phyloP scores from a whole-genome alignment of 1,284 basidiomycete genomes.

The Athelia sp. region DNA sequence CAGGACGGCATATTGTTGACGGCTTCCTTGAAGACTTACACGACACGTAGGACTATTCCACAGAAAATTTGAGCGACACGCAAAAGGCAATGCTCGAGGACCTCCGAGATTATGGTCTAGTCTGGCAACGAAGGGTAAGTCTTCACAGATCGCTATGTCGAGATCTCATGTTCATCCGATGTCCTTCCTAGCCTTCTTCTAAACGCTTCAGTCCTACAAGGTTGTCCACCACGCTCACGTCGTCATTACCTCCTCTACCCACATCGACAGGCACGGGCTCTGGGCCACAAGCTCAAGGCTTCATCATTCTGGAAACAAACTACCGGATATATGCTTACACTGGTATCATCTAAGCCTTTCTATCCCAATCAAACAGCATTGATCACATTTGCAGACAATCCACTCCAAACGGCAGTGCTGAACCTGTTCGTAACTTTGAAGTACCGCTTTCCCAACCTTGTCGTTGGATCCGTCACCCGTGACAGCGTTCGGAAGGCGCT shows the following conservation, averaged over 20 bases:
- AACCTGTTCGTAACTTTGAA: conserved; percentile 93
- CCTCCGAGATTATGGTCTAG: conserved; percentile 90
- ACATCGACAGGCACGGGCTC: conserved; percentile 54
- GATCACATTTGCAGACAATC: conserved; percentile 65
- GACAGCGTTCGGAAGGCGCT: conserved; percentile 94
- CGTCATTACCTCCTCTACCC: conserved; percentile 69
- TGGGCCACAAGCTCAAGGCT: conserved; percentile 68
- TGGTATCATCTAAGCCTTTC: conserved; percentile 46
- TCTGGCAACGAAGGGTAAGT: conserved; percentile 74
- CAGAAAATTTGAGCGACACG: conserved; percentile 73
- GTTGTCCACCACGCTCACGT: conserved; percentile 89
- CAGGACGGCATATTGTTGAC: too few relatives aligned
- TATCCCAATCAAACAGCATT: conserved; percentile 10
- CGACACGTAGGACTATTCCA: conserved; percentile 76
- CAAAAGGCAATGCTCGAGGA: conserved; percentile 89
- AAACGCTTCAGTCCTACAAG: conserved; percentile 94
- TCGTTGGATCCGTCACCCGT: conserved; percentile 91
- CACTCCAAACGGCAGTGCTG: conserved; percentile 93
- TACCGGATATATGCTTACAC: conserved; percentile 99
- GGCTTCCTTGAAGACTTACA: neutral
- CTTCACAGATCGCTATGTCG: too few relatives aligned
- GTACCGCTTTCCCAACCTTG: conserved; percentile 93
- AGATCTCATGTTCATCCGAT: too few relatives aligned
- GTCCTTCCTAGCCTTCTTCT: conserved; percentile 53
- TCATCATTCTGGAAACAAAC: conserved; percentile 97